Percentiles rank a stretch among this genome's conserved stretches.
Evolutionary conservation across 805 yeast species (phyloP).

Genomic region (Schwanniomyces sp.): DNA sequence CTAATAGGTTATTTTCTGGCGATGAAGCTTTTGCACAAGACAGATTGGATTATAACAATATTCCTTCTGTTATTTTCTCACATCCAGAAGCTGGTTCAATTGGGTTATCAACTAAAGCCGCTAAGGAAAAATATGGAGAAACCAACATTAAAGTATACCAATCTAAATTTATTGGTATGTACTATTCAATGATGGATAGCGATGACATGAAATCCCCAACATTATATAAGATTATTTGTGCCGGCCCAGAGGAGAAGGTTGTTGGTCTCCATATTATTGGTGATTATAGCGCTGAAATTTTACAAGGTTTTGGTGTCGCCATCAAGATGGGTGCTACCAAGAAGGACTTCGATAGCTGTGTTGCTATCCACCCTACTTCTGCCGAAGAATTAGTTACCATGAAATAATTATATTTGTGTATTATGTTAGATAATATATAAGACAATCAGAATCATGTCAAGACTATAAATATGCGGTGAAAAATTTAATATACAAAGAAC

Average conservation of each 20-base stretch:
- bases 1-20: conserved; percentile 86
- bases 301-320: conserved; percentile 99
- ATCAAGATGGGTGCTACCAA: conserved; percentile 99
- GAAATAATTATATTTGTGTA: conserved; percentile 22
- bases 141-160: conserved; percentile 79
- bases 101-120: conserved; percentile 81
- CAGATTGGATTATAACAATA: conserved; percentile 81
- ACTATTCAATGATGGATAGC: conserved; percentile 74
- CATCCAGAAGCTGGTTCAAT: conserved; percentile 98
- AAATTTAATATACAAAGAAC: background rate
- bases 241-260: conserved; percentile 85
- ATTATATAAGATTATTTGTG: conserved; percentile 76
- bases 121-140: conserved; percentile 74
- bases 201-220: conserved; percentile 78
- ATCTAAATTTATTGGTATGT: conserved; percentile 88
- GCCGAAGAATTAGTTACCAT: conserved; percentile 97
- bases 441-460: background rate
- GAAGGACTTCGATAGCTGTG: conserved; percentile 90
- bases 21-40: conserved; percentile 65
- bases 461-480: background rate
- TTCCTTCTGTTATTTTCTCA: conserved; percentile 95
- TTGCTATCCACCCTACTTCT: conserved; percentile 97
- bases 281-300: conserved; percentile 84
- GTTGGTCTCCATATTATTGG: conserved; percentile 96
- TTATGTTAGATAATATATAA: background rate